These are phyloP conservation scores for Cardamine chenopodiifolia DNA, from an alignment of 345 rosid species.

Conservation along the genomic window DNA sequence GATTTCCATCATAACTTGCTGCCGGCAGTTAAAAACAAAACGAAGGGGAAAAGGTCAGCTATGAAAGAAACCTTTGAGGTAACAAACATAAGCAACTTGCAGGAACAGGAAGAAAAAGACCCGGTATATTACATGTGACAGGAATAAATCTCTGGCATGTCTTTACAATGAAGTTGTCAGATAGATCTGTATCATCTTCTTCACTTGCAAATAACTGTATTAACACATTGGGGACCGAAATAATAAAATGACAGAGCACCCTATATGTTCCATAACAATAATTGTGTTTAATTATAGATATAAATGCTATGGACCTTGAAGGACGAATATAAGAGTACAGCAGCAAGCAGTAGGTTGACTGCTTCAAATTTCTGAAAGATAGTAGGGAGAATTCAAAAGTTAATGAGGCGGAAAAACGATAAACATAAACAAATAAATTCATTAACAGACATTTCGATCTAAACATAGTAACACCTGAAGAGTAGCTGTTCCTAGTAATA, in stretches of 20 bases:
- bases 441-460: not conserved
- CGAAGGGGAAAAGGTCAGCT: conserved; percentile 18
- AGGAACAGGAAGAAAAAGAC: conserved; percentile 15
- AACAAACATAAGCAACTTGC: not conserved
- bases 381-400: conserved; percentile 21
- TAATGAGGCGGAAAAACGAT: not conserved
- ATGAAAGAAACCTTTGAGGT: conserved; percentile 1
- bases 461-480: conserved; percentile 66
- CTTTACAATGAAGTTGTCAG: conserved; percentile 85
- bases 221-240: conserved; percentile 10
- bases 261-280: conserved; percentile 8
- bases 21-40: conserved; percentile 26
- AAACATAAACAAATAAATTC: not conserved
- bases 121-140: conserved; percentile 64
- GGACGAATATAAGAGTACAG: conserved; percentile 75
- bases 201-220: conserved; percentile 73
- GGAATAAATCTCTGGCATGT: conserved; percentile 95
- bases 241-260: not conserved
- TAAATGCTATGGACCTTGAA: conserved; percentile 64
- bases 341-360: conserved; percentile 81
- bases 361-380: conserved; percentile 77
- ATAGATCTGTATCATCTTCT: conserved; percentile 79
- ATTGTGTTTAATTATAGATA: conserved; percentile 17
- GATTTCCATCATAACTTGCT: conserved; percentile 81
- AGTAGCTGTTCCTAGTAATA: conserved; percentile 87